Evolutionary conservation across 2,329 filamentous ascomycete species (phyloP), one percentile per base, ranked within the genome.

Genomic region (Penicillium nordicum): DNA sequence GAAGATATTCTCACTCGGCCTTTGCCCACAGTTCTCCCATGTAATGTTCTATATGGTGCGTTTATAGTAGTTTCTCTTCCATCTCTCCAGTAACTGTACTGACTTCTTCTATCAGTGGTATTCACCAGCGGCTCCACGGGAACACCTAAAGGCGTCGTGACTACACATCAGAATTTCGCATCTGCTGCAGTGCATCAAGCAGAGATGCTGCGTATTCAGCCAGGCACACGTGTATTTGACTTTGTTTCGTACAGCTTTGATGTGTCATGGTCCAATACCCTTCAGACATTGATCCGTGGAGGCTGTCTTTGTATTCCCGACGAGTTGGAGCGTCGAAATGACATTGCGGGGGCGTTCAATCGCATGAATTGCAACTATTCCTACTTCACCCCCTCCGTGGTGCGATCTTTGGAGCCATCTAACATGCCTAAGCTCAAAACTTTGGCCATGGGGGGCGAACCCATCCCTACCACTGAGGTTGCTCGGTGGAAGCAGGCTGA

Each of bases 241-340:
- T 53, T 45, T 47, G 23, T 40, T 10, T 53, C 50, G 7, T 53
- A 53, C 9, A 36, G 21, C 4, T 53, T 53, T 36, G 50, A 53
- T 5, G 50, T 46, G 3, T 21, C 42, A 10, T 53, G 50, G 50
- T 53, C 34, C 12, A 53, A 53, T 5, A 29, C 34, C 9, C 30
- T 53, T 16, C 42, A 53, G 11, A 38, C 42, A 12, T 25, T 53
- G 5, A 46, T 30, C n/a, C 7, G 29, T 9, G 50, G 50, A 23
- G 42, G 34, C n/a, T 53, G 42, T 18, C 25, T 53, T 5, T 53
- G 50, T n/a, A 53, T 53, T 32, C 50, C 50, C 4, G 5, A 5
- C 5, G 50, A 53, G 12, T 32, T n/a, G 10, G 41, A 53, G 5
- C 34, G 50, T 7, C 34, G 27, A 23, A 21, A 40, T 12, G 25